Conservation (phyloP, 106 monocot species). For the Vanilla planifolia region DNA sequence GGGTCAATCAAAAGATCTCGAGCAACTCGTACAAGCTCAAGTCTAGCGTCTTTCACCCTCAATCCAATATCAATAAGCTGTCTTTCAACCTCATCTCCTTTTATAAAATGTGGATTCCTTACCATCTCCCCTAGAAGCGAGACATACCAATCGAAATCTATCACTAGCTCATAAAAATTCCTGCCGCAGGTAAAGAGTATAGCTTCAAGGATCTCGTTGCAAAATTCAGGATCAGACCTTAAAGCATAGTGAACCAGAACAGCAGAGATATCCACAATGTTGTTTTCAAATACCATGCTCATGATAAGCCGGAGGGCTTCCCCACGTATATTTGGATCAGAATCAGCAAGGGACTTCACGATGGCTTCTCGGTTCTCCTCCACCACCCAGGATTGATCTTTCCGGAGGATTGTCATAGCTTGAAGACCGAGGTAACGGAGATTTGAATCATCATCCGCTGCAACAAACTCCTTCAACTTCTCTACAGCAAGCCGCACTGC, state of each 20-base stretch:
- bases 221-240: slow-evolving; percentile 69
- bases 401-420: slow-evolving; percentile 49
- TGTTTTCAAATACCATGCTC: slow-evolving; percentile 52
- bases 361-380: slow-evolving; percentile 53
- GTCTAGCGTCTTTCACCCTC: slow-evolving; percentile 75
- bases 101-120: slow-evolving; percentile 54
- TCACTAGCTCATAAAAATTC: slow-evolving; percentile 65
- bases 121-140: slow-evolving; percentile 67
- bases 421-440: slow-evolving; percentile 67
- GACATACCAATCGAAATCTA: slow-evolving; percentile 96
- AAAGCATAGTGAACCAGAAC: slow-evolving; percentile 49
- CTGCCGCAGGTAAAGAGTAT: slow-evolving; percentile 50
- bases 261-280: slow-evolving; percentile 46
- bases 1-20: slow-evolving; percentile 88
- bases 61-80: slow-evolving; percentile 84
- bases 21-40: slow-evolving; percentile 63
- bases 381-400: slow-evolving; percentile 48
- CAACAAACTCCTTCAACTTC: slow-evolving; percentile 55
- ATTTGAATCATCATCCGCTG: slow-evolving; percentile 68
- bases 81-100: slow-evolving; percentile 74
- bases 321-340: slow-evolving; percentile 58
- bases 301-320: slow-evolving; percentile 69
- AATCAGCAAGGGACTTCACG: slow-evolving; percentile 43
- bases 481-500: slow-evolving; percentile 56
- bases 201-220: slow-evolving; percentile 62